Evolutionary conservation across 257 asterid species (phyloP).

Genomic region (Coffea eugenioides): DNA sequence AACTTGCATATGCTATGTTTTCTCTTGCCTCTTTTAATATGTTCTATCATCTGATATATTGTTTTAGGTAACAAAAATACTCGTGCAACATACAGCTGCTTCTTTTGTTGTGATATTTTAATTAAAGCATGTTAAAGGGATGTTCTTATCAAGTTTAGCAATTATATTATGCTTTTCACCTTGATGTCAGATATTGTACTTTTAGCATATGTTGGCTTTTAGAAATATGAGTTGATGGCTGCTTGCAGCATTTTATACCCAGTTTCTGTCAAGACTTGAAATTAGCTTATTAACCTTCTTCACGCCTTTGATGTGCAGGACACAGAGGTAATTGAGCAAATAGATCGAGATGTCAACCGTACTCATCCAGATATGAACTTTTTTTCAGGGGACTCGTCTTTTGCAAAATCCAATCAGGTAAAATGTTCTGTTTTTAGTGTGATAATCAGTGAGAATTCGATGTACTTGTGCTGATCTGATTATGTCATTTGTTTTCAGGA

Average conservation of each 20-base stretch:
- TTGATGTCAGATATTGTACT: not conserved
- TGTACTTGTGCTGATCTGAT: conserved; percentile 12
- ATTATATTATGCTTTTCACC: not conserved
- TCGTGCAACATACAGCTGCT: not conserved
- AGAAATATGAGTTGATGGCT: not conserved
- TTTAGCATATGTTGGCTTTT: conserved; percentile 4
- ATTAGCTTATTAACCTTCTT: not conserved
- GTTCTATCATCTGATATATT: not conserved
- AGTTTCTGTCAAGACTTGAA: not conserved
- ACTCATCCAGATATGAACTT: conserved; percentile 96
- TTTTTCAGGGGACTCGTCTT: conserved; percentile 81
- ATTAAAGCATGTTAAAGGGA: not conserved
- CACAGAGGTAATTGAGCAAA: conserved; percentile 87
- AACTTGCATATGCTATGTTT: not conserved
- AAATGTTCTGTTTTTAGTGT: conserved; percentile 20
- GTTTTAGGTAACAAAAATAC: not conserved
- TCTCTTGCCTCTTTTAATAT: not conserved
- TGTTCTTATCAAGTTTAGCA: not conserved
- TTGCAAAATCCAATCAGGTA: conserved; percentile 84
- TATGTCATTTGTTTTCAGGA: conserved; percentile 50
- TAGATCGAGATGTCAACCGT: conserved; percentile 94
- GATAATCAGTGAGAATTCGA: conserved; percentile 1
- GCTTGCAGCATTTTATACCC: not conserved
- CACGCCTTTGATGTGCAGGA: conserved; percentile 40
- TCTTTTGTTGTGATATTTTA: not conserved